Evolutionary conservation across 1,284 basidiomycete genomes (phyloP), one percentile per base, ranked within the genome.

Genomic region (Flammula alnicola): DNA sequence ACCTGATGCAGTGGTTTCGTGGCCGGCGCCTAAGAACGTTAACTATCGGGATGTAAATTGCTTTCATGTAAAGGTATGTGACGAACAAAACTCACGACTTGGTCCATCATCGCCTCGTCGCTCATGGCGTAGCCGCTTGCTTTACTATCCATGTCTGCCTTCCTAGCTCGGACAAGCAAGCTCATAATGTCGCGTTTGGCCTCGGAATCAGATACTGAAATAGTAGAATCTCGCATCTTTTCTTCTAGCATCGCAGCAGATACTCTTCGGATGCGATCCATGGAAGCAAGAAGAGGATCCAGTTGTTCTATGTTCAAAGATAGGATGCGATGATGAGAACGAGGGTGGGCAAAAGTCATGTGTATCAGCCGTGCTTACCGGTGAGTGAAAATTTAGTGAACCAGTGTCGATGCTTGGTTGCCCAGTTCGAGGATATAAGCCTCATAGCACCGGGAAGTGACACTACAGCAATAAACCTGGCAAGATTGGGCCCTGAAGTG

Each of bases 101-200:
- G 77, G 43, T 78, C 75, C 62, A 78, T 75, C 71, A 78, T 76
- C 12, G 70, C 73, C 35, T 65, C 55, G 52, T 79, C 76, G 33
- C 66, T 74, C 73, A 79, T 75, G 10, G 65, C 61, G 54, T 74
- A 75, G 14, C 48, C 38, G 14, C 45, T 45, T 17, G 36, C 31
- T 22, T 45, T 44, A n/a, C 42, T 50, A 23, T 52, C 48, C 30
- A 47, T 23, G 23, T 23, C 48, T 17, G 33, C 63, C 45, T 19
- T 72, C 68, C 17, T 68, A 63, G 75, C 74, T 19, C 74, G 68
- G 5, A 79, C 72, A 1, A 80, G 65, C 19, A 79, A 56, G 40
- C 70, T 73, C 77, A 79, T 79, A 36, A 80, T 75, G 60, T 80
- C 77, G 46, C 71, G 69, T 59, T 77, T 78, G 3, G 69, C 65